These are phyloP conservation scores for Brachypodium distachyon DNA, from an alignment of 202 grass and related monocot species.

Conservation along the genomic window DNA sequence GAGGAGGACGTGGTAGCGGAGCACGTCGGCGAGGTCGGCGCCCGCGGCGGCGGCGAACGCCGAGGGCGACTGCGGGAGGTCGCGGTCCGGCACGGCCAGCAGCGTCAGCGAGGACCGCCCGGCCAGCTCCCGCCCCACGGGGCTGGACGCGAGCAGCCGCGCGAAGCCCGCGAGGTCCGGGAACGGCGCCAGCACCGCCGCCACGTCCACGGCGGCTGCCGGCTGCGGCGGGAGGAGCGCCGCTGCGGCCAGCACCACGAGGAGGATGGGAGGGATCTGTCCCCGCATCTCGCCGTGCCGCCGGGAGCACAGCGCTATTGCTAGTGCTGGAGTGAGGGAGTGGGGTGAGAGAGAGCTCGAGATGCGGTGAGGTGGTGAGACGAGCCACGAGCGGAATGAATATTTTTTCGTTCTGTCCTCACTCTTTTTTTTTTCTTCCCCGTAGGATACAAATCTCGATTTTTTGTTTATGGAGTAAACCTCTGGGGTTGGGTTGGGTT, in stretches of 20 bases:
- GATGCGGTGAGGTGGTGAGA: slow-evolving; percentile 16
- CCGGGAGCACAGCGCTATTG: slow-evolving; percentile 2
- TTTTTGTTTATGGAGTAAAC: background rate
- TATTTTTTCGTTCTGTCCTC: background rate
- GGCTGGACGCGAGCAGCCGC: slow-evolving; percentile 42
- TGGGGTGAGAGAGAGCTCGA: background rate
- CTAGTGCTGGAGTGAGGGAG: background rate
- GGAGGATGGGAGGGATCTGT: slow-evolving; percentile 14
- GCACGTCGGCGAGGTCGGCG: slow-evolving; percentile 67
- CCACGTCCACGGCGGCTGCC: slow-evolving; percentile 29
- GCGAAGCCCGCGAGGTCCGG: slow-evolving; percentile 43
- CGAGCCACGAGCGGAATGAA: slow-evolving; percentile 11
- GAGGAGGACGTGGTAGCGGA: slow-evolving; percentile 84
- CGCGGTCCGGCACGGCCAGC: slow-evolving; percentile 56
- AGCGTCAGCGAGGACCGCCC: slow-evolving; percentile 70
- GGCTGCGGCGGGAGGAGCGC: background rate
- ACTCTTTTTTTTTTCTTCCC: background rate
- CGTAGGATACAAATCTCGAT: background rate
- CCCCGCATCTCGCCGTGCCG: slow-evolving; percentile 24
- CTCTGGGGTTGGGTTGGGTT: background rate
- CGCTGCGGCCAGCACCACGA: background rate
- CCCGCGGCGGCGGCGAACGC: slow-evolving; percentile 33
- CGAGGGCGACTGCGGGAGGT: slow-evolving; percentile 37
- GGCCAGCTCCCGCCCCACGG: slow-evolving; percentile 45
- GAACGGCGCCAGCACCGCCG: slow-evolving; percentile 35